Base-by-base conservation (phyloP, 805 yeast genomes). In the Alloascoidea africana region DNA sequence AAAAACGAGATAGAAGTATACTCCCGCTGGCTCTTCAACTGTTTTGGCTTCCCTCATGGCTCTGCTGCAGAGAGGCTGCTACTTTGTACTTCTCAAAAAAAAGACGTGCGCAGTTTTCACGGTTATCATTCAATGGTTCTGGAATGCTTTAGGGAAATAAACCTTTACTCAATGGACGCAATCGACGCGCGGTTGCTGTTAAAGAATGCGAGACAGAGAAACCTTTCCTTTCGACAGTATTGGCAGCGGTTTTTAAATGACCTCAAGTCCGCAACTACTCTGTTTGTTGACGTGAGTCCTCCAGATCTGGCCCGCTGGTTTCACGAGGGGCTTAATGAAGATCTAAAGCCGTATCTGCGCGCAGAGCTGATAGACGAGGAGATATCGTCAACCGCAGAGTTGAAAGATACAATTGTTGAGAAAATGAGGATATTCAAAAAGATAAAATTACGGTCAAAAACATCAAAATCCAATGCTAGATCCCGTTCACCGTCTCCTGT, bases 281-380 rank as follows among this genome's bases (percentile, higher is more conserved):
- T 23, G 30, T 23, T 23, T 23, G 30, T 23, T n/a, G 30, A 23
- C n/a, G 13, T 23, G 8, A n/a, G n/a, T 23, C 30, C 30, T 23
- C 8, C 30, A 8, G n/a, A 8, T 23, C n/a, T 23, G 30, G 30
- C 30, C 30, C 30, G n/a, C 8, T 23, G 30, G 30, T 23, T 23
- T 23, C n/a, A 23, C 30, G 30, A 23, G n/a, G 30, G 30, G 13
- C n/a, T 23, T 8, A 23, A 23, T 23, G 30, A 23, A 23, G 30
- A 23, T 8, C n/a, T 23, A 8, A 23, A 23, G n/a, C 30, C 30
- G 8, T 89, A 85, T 82, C 76, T 89, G 61, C 86, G 81, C 74
- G 97, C 97, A 65, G 78, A 82, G 67, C 96, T 97, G 63, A 65
- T 89, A 52, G 84, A 76, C 53, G 97, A 89, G 73, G 97, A 89